Base-by-base conservation (phyloP, 2,329 filamentous ascomycete species). In the Epichloe sibirici region DNA sequence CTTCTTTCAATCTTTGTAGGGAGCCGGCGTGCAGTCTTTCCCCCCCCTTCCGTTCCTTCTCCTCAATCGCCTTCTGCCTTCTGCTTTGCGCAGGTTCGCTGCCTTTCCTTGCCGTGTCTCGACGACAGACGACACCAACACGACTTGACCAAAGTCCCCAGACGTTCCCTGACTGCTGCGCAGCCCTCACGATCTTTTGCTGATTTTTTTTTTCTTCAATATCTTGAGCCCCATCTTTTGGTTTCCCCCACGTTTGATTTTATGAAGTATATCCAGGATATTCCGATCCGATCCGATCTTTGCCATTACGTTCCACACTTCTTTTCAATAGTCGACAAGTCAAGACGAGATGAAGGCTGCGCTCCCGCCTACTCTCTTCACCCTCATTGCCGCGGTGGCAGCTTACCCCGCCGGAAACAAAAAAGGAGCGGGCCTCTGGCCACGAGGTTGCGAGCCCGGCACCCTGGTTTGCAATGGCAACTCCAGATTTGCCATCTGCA, bases 391-490 rank as follows among this genome's bases (percentile, higher is more conserved):
- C n/a, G 34, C 51, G 4, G 51, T 40, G 7, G 42, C 51, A 8
- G 51, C 51, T 13, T 53, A 45, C 35, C 51, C 51, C 9, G 46
- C 31, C 40, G 40, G 25, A 21, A 21, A 21, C 17, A 21, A 21
- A 21, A 21, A 21, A 21, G 17, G 17, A 23, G n/a, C 15, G 3
- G 13, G 12, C 17, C 9, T 53, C 23, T 31, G 13, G 28, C 31
- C 34, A 4, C 46, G 40, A 13, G 21, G 9, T n/a, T 53, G 51
- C 35, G 34, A 35, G 17, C 51, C 35, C 21, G 51, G 51, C 15
- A 21, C 46, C 8, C 35, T 53, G 17, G 34, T 53, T 13, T 53
- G 51, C 46, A 39, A 53, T n/a, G 51, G 51, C 40, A 35, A 7
- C 34, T 17, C 9, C 21, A 15, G n/a, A 46, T 53, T 53, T 35